Base-by-base conservation (phyloP, 2,329 filamentous ascomycete genomes). In the Trichophyton benhamiae region DNA sequence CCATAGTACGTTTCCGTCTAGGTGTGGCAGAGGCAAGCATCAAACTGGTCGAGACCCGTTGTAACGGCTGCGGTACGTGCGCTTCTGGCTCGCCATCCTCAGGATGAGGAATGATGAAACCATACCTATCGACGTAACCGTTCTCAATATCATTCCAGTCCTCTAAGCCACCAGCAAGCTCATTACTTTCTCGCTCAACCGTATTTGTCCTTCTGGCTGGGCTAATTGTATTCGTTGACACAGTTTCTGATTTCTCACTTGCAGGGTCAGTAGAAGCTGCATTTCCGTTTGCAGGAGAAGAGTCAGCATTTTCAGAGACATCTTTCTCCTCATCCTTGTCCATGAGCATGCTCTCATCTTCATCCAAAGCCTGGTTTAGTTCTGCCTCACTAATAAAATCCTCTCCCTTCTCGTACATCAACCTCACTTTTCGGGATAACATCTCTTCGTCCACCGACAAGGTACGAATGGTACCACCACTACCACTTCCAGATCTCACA, bases 371-470 rank as follows among this genome's bases (percentile, higher is more conserved):
- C 60, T 69, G 69, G 55, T 71, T 70, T 30, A 77, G 66, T 60
- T 78, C 74, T 2, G 70, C 68, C 59, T 77, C 75, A 6, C 70
- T 72, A 41, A 80, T 79, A 36, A 76, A 78, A 64, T 84, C 83
- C 61, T 84, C 79, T 3, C 83, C 83, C 63, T 80, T 79, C 64
- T 82, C 80, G 68, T 86, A 87, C 82, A 86, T 86, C 64, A 82
- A 76, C 33, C 84, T 78, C 41, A 87, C 83, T 64, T 82, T 82
- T 64, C 81, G 79, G 36, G 83, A 86, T 63, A 86, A 74, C 68
- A 81, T 79, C 67, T 83, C 83, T 69, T 86, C 84, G 66, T 86
- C 83, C 1, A 82, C 75, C n/a, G 84, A 86, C 33, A 86, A 77
- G 20, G 80, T 78, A 61, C 83, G 77, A 57, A 72, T 38, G 11